These are phyloP conservation scores for Colletotrichum paranaense DNA, from an alignment of 2,329 filamentous ascomycete genomes.

Conservation along the genomic window DNA sequence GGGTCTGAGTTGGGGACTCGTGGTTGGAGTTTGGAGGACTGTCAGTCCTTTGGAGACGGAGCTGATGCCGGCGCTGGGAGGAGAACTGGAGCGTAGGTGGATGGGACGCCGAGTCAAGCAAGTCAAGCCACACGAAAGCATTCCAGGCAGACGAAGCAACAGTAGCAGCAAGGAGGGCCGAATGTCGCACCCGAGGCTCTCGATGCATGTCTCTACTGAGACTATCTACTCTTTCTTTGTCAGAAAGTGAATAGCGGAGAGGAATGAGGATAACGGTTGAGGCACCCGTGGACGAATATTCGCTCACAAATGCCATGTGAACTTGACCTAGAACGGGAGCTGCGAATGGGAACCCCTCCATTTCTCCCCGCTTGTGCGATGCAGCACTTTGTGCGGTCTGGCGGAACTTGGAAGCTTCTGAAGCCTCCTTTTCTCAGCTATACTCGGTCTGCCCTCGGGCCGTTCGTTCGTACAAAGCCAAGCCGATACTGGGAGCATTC, in stretches of 20 bases:
- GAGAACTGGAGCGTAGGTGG: neutral
- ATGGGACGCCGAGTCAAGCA: conserved; percentile 15
- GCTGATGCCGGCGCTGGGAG: neutral
- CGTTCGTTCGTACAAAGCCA: neutral
- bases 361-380: neutral
- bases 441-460: neutral
- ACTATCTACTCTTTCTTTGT: neutral
- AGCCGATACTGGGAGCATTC: neutral
- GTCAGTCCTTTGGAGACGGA: neutral
- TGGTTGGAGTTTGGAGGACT: neutral
- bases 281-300: neutral
- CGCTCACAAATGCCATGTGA: neutral
- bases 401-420: neutral
- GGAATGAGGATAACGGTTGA: neutral
- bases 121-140: conserved; percentile 1
- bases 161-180: neutral
- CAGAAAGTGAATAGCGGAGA: neutral
- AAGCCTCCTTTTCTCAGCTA: neutral
- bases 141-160: neutral
- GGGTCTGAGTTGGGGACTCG: neutral
- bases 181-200: neutral
- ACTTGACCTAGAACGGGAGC: neutral
- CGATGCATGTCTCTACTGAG: neutral
- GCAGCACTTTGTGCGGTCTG: neutral
- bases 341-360: conserved; percentile 7